Evolutionary conservation across 805 yeast species (phyloP).

Genomic region (Candida piceae): DNA sequence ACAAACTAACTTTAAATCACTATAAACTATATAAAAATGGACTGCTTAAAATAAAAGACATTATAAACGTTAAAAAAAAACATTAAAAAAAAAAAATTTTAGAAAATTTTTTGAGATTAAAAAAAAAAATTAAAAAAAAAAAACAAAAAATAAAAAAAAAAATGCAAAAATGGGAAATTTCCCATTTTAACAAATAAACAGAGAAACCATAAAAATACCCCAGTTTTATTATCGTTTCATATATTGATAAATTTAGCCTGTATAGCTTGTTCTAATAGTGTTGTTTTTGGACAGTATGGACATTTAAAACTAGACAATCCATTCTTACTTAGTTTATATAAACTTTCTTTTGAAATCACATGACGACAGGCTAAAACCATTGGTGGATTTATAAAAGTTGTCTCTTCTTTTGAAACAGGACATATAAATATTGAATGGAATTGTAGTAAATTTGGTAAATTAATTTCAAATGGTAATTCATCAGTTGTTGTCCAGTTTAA

Average conservation of each 20-base stretch:
- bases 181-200: not conserved
- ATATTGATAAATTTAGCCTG: constrained; percentile 39
- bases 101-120: too few relatives aligned
- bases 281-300: constrained; percentile 62
- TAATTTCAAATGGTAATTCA: constrained; percentile 60
- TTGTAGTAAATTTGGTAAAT: constrained; percentile 46
- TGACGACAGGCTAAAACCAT: constrained; percentile 37
- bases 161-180: not conserved
- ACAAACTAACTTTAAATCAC: too few relatives aligned
- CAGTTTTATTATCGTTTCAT: constrained; percentile 7
- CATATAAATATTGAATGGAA: constrained; percentile 68
- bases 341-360: constrained; percentile 50
- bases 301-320: constrained; percentile 50
- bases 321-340: constrained; percentile 40
- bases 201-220: not conserved
- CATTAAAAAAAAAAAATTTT: not conserved
- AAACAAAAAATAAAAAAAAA: too few relatives aligned
- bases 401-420: constrained; percentile 65
- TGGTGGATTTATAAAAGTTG: constrained; percentile 57
- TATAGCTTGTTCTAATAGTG: constrained; percentile 36
- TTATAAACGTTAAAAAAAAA: not conserved
- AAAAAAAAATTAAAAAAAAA: too few relatives aligned
- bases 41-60: too few relatives aligned
- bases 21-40: too few relatives aligned
- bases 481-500: constrained; percentile 52